Evolutionary conservation across 2,329 filamentous ascomycete species (phyloP), one percentile per base, ranked within the genome.

Genomic region (Colletotrichum incanum): DNA sequence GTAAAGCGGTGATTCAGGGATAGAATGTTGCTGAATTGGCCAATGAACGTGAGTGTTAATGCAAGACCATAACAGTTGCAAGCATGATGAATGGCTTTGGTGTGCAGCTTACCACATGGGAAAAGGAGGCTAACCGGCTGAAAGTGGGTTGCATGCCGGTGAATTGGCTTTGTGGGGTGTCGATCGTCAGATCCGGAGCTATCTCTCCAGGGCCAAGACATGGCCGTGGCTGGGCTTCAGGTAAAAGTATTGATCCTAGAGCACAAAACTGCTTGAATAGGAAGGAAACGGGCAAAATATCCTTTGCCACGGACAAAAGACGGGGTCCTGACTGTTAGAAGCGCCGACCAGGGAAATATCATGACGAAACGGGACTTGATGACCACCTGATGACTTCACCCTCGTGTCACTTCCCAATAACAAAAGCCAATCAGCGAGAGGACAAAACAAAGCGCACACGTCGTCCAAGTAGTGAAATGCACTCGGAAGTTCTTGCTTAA

Each of bases 101-200:
- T 20, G 4, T 16, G 16, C 28, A 4, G 50, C 8, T n/a, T 34
- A 28, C 9, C 16, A 34, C 1, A 18, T 5, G 49, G 26, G 18
- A 4, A 20, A 54, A 31, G 26, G 26, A 31, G 16, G 49, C 49
- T 26, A 56, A 56, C 34, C 20, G 20, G 54, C 31, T 39, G 34
- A 56, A 16, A 34, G 34, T 26, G 14, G n/a, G 54, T 56, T 56
- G 34, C 34, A 41, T 56, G 54, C 34, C n/a, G 54, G n/a, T 11
- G 34, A 26, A 9, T n/a, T 16, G 54, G 34, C 12, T 23, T 23
- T 56, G 20, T 16, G 54, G 34, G 20, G 54, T 39, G 34, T 39
- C 20, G 34, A 56, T 56, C 54, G 54, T 56, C 54, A 56, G 54
- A n/a, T 11, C 18, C 50, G 50, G 50, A 54, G 50, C 50, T 5